phyloP scores from a whole-genome alignment of 176 grass and related monocot genomes.

The Triticum urartu region DNA sequence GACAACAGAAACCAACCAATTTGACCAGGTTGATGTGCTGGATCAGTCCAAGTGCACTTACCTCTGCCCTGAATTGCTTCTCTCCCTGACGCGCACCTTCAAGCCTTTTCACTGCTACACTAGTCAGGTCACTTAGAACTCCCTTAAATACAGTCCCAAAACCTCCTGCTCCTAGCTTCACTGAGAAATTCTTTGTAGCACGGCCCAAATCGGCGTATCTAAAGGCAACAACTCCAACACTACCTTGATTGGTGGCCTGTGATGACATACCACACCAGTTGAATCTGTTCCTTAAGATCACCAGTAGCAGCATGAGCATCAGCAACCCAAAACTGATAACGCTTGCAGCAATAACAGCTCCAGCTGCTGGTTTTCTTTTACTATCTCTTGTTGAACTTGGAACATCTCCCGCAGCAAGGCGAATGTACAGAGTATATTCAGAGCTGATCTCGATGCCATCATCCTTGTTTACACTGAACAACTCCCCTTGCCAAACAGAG shows the following conservation, averaged over 20 bases:
- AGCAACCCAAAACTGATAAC: neutral
- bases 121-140: neutral
- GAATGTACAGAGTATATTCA: neutral
- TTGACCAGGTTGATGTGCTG: neutral
- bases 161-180: neutral
- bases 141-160: neutral
- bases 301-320: neutral
- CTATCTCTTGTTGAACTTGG: neutral
- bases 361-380: neutral
- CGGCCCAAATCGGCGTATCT: neutral
- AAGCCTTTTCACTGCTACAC: neutral
- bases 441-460: neutral
- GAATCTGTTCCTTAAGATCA: neutral
- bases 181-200: neutral
- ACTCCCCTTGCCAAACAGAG: neutral
- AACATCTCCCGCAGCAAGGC: neutral
- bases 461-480: neutral
- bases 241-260: neutral
- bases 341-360: neutral
- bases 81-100: neutral
- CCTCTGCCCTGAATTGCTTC: neutral
- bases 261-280: neutral
- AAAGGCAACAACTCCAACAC: neutral
- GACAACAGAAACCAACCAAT: neutral
- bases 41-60: neutral